Percentiles rank a stretch among this genome's conserved stretches.
phyloP scores from a whole-genome alignment of 805 yeast species.

The Ogataea siamensis region DNA sequence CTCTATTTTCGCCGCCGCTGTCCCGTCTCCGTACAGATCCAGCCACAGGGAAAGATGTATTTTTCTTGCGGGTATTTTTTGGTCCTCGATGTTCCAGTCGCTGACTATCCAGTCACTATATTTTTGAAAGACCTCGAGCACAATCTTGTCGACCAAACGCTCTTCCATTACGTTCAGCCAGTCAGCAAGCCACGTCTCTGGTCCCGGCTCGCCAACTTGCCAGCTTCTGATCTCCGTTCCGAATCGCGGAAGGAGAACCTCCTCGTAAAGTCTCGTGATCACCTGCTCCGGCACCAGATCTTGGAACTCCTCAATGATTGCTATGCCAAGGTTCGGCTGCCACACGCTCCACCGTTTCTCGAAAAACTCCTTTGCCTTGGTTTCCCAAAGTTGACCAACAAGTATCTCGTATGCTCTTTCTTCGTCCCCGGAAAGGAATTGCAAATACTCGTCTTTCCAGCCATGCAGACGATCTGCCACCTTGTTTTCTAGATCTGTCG shows the following conservation, averaged over 20 bases:
- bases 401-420: conserved; percentile 34
- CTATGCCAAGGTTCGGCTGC: conserved; percentile 40
- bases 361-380: conserved; percentile 31
- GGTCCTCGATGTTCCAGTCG: conserved; percentile 19
- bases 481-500: conserved; percentile 2
- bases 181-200: conserved; percentile 28
- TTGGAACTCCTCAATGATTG: conserved; percentile 36
- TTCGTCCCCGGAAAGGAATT: conserved; percentile 3
- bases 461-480: background rate
- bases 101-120: conserved; percentile 24
- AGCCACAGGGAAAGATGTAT: conserved; percentile 32
- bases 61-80: conserved; percentile 8
- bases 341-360: conserved; percentile 36
- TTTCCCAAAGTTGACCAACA: conserved; percentile 37
- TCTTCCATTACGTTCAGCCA: conserved; percentile 26
- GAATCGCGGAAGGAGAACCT: conserved; percentile 40
- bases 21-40: conserved; percentile 33
- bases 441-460: conserved; percentile 23
- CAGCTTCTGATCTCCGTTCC: conserved; percentile 34
- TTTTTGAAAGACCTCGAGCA: conserved; percentile 15
- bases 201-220: conserved; percentile 28
- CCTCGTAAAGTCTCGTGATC: conserved; percentile 28
- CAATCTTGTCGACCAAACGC: conserved; percentile 14
- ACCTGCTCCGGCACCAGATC: conserved; percentile 34
- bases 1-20: conserved; percentile 20